Evolutionary conservation across 2,329 filamentous ascomycete genomes (phyloP).

Genomic region (Chaetothyriales sp.): DNA sequence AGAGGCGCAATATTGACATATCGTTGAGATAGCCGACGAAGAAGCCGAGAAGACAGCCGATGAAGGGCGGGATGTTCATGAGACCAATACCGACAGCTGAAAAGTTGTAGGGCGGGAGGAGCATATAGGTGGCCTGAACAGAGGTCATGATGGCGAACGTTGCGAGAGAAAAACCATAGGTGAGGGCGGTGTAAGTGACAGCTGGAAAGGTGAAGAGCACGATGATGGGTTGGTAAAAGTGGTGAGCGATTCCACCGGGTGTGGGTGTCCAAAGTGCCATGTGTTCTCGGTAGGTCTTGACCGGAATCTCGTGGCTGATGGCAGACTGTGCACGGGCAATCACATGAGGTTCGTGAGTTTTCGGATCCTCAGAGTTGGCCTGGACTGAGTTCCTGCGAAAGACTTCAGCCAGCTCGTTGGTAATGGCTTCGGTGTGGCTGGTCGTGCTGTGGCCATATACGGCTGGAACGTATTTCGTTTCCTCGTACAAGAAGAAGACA

Average conservation of each 20-base stretch:
- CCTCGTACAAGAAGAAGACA: constrained; percentile 26
- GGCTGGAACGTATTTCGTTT: constrained; percentile 22
- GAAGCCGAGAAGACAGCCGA: constrained; percentile 29
- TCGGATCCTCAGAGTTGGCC: constrained; percentile 2
- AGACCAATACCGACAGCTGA: constrained; percentile 22
- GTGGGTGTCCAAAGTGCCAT: constrained; percentile 21
- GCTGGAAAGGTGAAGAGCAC: constrained; percentile 17
- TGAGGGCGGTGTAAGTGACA: constrained; percentile 27
- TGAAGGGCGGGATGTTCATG: constrained; percentile 24
- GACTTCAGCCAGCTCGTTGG: not conserved
- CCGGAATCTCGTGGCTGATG: constrained; percentile 19
- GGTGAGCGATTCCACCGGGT: constrained; percentile 19
- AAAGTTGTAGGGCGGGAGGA: constrained; percentile 23
- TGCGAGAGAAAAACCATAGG: constrained; percentile 26
- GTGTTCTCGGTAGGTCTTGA: constrained; percentile 20
- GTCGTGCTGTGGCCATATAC: constrained; percentile 6
- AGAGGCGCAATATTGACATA: constrained; percentile 26
- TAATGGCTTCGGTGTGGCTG: not conserved
- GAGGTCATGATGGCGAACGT: constrained; percentile 23
- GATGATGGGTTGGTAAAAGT: constrained; percentile 12
- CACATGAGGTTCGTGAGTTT: constrained; percentile 1
- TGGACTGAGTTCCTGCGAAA: not conserved
- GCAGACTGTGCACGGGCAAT: constrained; percentile 6
- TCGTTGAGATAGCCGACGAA: constrained; percentile 29
- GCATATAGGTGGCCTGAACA: constrained; percentile 24